Base-by-base conservation (phyloP, 1,284 basidiomycete species). In the Heterobasidion occidentale region DNA sequence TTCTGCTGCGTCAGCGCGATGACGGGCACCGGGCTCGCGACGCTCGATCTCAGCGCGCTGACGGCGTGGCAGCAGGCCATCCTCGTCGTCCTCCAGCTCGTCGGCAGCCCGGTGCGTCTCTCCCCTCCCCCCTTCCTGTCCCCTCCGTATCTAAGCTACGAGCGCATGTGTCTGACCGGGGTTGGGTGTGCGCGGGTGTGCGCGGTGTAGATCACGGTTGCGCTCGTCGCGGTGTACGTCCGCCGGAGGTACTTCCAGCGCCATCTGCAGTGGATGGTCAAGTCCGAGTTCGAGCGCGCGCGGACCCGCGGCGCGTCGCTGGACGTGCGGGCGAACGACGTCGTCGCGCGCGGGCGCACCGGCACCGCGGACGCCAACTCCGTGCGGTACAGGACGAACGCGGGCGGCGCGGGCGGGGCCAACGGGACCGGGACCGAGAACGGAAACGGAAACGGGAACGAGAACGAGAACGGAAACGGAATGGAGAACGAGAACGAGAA, bases 61-160 rank as follows among this genome's bases (percentile, higher is more conserved):
- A 92, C 90, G 0, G 71, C 72, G 36, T 90, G 84, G 76, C 90
- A 92, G 65, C 90, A 92, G 71, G 74, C 72, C 11, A 77, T 92
- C 27, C 61, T 92, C 50, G 82, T 86, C 66, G 64, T 87, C 12
- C 77, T 83, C 57, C 85, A 87, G 79, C 77, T 80, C 57, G 62
- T 83, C 11, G 88, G 86, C 3, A 86, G 77, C 60, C 84, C 83
- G 49, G 85, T 88, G 51, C 44, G 65, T 54, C 1, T 7, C 12
- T 7, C 11, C 11, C 9, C 35, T 19, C 12, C 5, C n/a, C n/a
- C n/a, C n/a, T n/a, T n/a, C 34, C 38, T n/a, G n/a, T n/a, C n/a
- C n/a, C n/a, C n/a, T n/a, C 17, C 17, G 38, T 0, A 3, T 27
- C 27, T 27, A 27, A 27, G 27, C 27, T 27, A 5, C 5, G 0